phyloP scores from a whole-genome alignment of 176 grass and related monocot genomes.

The Thalia dealbata region DNA sequence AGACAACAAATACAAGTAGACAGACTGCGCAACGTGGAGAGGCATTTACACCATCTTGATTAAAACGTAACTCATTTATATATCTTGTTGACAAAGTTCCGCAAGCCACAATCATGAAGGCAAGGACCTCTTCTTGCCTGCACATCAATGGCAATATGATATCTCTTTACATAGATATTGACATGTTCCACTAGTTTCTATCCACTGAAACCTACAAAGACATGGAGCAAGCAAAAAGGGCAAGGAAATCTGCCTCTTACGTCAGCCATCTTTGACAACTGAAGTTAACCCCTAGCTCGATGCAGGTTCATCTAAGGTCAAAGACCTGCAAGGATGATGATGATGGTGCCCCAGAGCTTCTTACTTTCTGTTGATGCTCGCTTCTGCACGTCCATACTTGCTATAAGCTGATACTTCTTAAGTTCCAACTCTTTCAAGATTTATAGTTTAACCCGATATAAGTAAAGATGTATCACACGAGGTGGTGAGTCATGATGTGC shows the following conservation, averaged over 20 bases:
- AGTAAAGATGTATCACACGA: conserved; percentile 42
- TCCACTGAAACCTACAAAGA: not conserved
- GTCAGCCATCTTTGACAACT: not conserved
- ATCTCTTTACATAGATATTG: not conserved
- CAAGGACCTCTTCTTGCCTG: conserved; percentile 6
- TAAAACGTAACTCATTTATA: not conserved
- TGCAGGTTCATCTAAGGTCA: not conserved
- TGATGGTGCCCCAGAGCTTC: not conserved
- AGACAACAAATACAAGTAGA: not conserved
- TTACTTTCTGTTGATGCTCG: not conserved
- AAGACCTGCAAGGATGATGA: not conserved
- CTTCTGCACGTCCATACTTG: not conserved
- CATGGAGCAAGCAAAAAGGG: conserved; percentile 15
- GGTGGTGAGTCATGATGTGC: conserved; percentile 39
- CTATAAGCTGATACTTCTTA: not conserved
- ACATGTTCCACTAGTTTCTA: not conserved
- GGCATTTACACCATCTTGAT: not conserved
- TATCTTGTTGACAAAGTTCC: not conserved
- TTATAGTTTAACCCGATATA: conserved; percentile 9
- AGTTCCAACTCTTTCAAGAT: not conserved
- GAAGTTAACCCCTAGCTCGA: not conserved
- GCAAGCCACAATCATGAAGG: not conserved
- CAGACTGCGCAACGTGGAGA: not conserved
- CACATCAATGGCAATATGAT: not conserved
- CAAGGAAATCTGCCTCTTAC: not conserved